These are phyloP conservation scores for Teunomyces funiuensis DNA, from an alignment of 805 yeast genomes.

Conservation along the genomic window DNA sequence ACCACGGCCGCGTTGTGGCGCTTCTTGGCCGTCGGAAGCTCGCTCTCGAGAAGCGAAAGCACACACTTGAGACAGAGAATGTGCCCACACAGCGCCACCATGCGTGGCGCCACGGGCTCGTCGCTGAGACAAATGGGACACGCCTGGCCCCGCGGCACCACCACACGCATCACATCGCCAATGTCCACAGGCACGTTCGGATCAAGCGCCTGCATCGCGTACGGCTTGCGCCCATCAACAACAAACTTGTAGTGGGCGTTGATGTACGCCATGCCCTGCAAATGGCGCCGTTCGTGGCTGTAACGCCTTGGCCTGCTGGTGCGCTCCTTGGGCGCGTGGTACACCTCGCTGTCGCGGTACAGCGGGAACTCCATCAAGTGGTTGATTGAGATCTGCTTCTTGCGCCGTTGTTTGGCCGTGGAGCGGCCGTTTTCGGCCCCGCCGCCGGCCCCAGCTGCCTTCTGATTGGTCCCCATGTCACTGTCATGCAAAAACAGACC, in stretches of 20 bases:
- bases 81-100: slow-evolving; percentile 91
- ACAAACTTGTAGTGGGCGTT: slow-evolving; percentile 85
- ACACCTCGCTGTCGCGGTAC: slow-evolving; percentile 38
- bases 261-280: slow-evolving; percentile 71
- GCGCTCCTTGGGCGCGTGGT: slow-evolving; percentile 5
- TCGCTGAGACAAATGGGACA: slow-evolving; percentile 93
- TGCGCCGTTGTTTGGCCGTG: slow-evolving; percentile 22
- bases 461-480: neutral
- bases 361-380: slow-evolving; percentile 62
- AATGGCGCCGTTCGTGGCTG: too few relatives aligned
- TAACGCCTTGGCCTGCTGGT: too few relatives aligned
- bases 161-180: slow-evolving; percentile 62
- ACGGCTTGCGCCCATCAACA: slow-evolving; percentile 62
- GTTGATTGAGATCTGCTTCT: slow-evolving; percentile 54
- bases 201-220: slow-evolving; percentile 58
- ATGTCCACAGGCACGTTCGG: slow-evolving; percentile 74
- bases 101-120: slow-evolving; percentile 86
- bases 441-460: neutral
- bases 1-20: slow-evolving; percentile 34
- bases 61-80: slow-evolving; percentile 83
- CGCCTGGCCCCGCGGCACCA: slow-evolving; percentile 71
- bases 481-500: neutral
- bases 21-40: slow-evolving; percentile 39
- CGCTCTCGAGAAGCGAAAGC: slow-evolving; percentile 64
- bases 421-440: neutral